A percentile compares a stretch with the other conserved stretches of the same genome.
These are phyloP conservation scores for Lagerstroemia speciosa DNA, from an alignment of 345 rosid species.

Conservation along the genomic window DNA sequence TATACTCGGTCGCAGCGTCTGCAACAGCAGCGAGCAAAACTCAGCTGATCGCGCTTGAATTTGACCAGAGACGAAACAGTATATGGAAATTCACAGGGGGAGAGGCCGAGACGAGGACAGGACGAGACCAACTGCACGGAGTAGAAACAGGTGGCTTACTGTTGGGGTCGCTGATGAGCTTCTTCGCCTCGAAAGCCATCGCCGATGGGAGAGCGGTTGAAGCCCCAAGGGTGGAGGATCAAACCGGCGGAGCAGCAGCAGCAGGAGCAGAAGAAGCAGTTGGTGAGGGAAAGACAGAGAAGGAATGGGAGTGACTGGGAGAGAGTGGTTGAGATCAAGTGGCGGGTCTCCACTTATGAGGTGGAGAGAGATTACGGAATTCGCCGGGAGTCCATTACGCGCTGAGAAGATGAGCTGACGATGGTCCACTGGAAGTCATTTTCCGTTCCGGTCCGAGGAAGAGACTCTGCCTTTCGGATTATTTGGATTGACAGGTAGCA, in stretches of 20 bases:
- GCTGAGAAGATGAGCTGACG: too few species aligned
- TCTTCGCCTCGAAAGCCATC: constrained; percentile 81
- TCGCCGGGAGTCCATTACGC: too few species aligned
- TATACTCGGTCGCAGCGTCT: constrained; percentile 92
- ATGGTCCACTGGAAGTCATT: too few species aligned
- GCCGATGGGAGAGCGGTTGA: constrained; percentile 3
- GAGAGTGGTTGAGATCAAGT: too few species aligned
- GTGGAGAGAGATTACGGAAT: too few species aligned
- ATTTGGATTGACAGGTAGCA: too few species aligned
- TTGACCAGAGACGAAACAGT: background rate
- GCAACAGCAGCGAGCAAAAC: constrained; percentile 16
- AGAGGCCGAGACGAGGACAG: background rate
- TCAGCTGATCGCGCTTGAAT: background rate
- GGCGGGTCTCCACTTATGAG: too few species aligned
- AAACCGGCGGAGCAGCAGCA: background rate
- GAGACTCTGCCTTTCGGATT: too few species aligned
- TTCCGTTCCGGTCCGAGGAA: too few species aligned
- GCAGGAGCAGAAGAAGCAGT: background rate
- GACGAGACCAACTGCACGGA: background rate
- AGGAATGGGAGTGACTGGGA: too few species aligned
- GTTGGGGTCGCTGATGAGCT: constrained; percentile 76
- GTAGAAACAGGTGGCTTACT: constrained; percentile 36
- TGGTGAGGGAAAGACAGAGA: too few species aligned
- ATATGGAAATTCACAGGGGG: background rate
- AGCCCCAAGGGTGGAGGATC: constrained; percentile 9